These are phyloP conservation scores for Protoeuglena noctilucae DNA, from an alignment of 139 green algal genomes.

Conservation along the genomic window DNA sequence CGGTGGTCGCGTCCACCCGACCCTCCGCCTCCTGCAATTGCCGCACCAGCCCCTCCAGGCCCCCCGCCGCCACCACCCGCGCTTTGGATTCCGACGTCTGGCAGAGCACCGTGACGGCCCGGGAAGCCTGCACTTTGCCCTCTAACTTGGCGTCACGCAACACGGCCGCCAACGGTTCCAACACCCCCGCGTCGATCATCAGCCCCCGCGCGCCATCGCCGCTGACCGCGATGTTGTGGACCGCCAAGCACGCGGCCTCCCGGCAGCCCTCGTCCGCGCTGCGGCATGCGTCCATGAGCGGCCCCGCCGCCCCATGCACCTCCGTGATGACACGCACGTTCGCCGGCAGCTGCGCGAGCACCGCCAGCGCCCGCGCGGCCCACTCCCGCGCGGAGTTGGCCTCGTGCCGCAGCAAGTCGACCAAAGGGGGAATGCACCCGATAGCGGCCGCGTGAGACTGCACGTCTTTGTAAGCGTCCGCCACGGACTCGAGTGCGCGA, in stretches of 20 bases:
- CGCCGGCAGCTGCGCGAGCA: background rate
- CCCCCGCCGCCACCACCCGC: too few relatives aligned
- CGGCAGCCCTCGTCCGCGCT: too few relatives aligned
- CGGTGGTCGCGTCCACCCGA: too few relatives aligned
- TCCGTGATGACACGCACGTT: background rate
- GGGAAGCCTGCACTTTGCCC: background rate
- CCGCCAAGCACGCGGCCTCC: background rate
- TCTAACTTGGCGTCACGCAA: too few relatives aligned
- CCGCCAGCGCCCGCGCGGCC: background rate
- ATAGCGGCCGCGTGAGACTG: background rate
- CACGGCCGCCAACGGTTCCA: background rate
- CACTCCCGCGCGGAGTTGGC: background rate
- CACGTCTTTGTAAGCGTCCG: background rate
- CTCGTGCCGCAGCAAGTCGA: background rate
- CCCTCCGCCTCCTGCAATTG: background rate
- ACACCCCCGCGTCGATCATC: background rate
- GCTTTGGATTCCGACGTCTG: background rate
- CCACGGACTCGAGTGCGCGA: background rate
- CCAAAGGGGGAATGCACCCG: background rate
- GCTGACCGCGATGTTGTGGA: background rate
- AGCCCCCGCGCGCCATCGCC: background rate
- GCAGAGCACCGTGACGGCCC: background rate
- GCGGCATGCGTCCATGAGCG: background rate
- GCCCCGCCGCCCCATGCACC: background rate
- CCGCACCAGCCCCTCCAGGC: background rate